Percentiles rank a stretch among this genome's conserved stretches.
Evolutionary conservation across 129 eudicot genomes (phyloP).

Genomic region (Flaveria sonorensis): DNA sequence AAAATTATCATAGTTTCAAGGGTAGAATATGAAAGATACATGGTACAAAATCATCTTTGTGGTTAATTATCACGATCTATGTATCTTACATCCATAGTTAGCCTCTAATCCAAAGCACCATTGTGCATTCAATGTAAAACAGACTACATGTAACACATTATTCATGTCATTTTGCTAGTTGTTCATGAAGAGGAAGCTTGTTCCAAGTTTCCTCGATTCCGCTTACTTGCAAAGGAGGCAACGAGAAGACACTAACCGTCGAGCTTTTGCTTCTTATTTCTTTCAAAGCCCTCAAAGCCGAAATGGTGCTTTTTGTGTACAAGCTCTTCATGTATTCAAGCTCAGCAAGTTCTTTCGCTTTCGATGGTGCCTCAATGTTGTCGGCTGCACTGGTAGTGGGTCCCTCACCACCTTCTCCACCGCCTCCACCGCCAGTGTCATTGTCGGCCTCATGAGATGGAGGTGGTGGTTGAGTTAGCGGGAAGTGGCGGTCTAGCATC

Average conservation of each 20-base stretch:
- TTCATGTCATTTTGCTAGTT: constrained; percentile 58
- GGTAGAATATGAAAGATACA: constrained; percentile 6
- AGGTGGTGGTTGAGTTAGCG: constrained; percentile 37
- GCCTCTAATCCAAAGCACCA: constrained; percentile 35
- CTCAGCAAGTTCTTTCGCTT: constrained; percentile 68
- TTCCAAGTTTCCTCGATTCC: constrained; percentile 74
- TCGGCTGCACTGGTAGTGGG: constrained; percentile 39
- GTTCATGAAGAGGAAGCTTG: constrained; percentile 64
- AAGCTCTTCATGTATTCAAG: constrained; percentile 76
- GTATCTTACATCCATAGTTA: constrained; percentile 45
- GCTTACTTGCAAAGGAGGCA: constrained; percentile 77
- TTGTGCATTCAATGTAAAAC: constrained; percentile 8
- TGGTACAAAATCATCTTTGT: constrained; percentile 14
- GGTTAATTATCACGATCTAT: constrained; percentile 32
- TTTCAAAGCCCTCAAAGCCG: constrained; percentile 74
- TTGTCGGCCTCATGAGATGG: constrained; percentile 28
- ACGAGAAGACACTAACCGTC: constrained; percentile 78
- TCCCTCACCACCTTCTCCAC: constrained; percentile 15
- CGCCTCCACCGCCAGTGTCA: not conserved
- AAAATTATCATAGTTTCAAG: not conserved
- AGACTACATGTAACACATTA: constrained; percentile 15
- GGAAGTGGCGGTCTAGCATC: constrained; percentile 70
- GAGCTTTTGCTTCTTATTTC: constrained; percentile 87
- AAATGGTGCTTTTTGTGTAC: constrained; percentile 70
- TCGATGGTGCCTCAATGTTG: constrained; percentile 26